Conservation (phyloP, 2,329 filamentous ascomycete genomes). For the Scleromitrula shiraiana region DNA sequence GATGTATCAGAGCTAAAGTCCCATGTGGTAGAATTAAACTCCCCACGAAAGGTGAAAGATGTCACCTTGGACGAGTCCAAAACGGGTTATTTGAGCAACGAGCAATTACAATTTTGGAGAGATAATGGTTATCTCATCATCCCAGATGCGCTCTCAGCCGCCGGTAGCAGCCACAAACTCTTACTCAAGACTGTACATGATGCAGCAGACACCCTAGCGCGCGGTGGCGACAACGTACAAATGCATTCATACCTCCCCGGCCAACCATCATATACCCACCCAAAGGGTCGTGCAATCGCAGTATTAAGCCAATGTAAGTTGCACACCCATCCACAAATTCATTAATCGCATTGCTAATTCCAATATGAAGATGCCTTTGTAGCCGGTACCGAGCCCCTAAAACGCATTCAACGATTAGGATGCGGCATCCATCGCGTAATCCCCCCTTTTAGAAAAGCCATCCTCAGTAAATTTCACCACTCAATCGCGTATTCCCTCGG, state of each 20-base stretch:
- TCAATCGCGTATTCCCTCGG: not conserved
- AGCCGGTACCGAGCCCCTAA: not conserved
- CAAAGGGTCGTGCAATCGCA: not conserved
- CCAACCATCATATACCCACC: not conserved
- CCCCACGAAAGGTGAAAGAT: too few relatives aligned
- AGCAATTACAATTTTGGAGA: constrained; percentile 3
- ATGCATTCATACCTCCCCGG: not conserved
- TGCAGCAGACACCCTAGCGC: not conserved
- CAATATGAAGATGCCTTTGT: not conserved
- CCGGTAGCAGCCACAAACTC: not conserved
- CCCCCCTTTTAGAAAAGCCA: not conserved
- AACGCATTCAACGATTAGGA: constrained; percentile 2
- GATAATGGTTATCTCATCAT: constrained; percentile 2
- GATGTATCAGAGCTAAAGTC: not conserved
- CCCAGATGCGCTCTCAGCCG: not conserved
- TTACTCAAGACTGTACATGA: constrained; percentile 1
- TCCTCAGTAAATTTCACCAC: not conserved
- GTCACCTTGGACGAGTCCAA: not conserved
- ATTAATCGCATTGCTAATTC: not conserved
- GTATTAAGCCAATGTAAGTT: not conserved
- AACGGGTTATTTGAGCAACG: not conserved
- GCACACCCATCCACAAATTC: not conserved
- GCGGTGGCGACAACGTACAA: not conserved
- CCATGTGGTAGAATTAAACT: too few relatives aligned
- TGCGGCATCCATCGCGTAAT: constrained; percentile 2